Percentiles rank a stretch among this genome's conserved stretches.
These are phyloP conservation scores for Penicillium waksmanii DNA, from an alignment of 495 filamentous ascomycete species.

Conservation along the genomic window DNA sequence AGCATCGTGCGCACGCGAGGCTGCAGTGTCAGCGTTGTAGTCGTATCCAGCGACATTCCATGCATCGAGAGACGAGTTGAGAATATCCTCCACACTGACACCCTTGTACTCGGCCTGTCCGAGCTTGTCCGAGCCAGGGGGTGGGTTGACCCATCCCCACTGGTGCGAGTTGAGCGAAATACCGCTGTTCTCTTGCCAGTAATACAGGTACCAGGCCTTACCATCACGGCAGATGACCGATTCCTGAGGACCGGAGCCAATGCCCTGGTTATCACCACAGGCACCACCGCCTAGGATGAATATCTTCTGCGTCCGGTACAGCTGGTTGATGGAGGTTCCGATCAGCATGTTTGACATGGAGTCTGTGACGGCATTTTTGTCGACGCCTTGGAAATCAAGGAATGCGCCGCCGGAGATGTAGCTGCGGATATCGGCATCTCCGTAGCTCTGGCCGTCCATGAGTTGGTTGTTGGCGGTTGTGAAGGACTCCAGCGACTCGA, in stretches of 20 bases:
- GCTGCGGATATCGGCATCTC: conserved; percentile 28
- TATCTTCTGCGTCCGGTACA: conserved; percentile 29
- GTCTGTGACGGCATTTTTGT: conserved; percentile 27
- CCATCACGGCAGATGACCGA: conserved; percentile 24
- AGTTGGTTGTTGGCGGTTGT: conserved; percentile 31
- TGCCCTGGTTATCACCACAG: conserved; percentile 31
- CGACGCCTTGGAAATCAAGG: conserved; percentile 25
- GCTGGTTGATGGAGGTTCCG: conserved; percentile 27
- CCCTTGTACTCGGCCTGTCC: conserved; percentile 22
- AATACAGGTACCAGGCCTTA: conserved; percentile 38
- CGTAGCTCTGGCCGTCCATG: conserved; percentile 28
- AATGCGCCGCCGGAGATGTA: conserved; percentile 29
- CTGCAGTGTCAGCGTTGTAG: conserved; percentile 21
- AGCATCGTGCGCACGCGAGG: conserved; percentile 21
- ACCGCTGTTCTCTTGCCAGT: conserved; percentile 28
- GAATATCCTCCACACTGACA: conserved; percentile 26
- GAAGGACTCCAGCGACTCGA: conserved; percentile 25
- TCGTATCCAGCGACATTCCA: conserved; percentile 29
- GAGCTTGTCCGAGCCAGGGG: conserved; percentile 21
- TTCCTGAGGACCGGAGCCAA: conserved; percentile 27
- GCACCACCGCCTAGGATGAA: conserved; percentile 36
- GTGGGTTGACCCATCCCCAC: conserved; percentile 29
- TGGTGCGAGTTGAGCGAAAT: conserved; percentile 26
- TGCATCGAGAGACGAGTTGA: conserved; percentile 31
- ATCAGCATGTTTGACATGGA: conserved; percentile 27